Conservation (phyloP, 2,329 filamentous ascomycete genomes). For the Monosporascus ibericus region DNA sequence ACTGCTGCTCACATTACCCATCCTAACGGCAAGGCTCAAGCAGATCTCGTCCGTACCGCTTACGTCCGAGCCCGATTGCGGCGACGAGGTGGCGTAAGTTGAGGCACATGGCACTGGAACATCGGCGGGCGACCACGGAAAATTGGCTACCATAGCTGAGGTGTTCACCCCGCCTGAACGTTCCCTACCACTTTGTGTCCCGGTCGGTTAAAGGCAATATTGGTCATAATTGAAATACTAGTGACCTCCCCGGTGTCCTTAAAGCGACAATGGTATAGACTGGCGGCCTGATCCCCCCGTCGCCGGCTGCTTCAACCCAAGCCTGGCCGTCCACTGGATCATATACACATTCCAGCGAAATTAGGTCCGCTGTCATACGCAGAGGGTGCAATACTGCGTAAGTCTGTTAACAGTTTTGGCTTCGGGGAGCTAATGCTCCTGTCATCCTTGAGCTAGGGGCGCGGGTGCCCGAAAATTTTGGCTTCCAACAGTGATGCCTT, state of each 20-base stretch:
- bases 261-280: constrained; percentile 12
- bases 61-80: constrained; percentile 12
- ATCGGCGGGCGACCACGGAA: constrained; percentile 9
- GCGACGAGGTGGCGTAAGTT: constrained; percentile 13
- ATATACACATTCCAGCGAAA: constrained; percentile 4
- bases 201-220: constrained; percentile 17
- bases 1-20: constrained; percentile 29
- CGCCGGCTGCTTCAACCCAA: constrained; percentile 7
- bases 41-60: constrained; percentile 11
- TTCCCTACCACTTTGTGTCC: constrained; percentile 4
- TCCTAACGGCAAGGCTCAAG: constrained; percentile 21
- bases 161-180: constrained; percentile 6
- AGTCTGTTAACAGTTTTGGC: constrained; percentile 11
- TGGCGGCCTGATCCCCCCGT: constrained; percentile 7
- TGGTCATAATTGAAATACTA: constrained; percentile 13
- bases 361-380: not conserved
- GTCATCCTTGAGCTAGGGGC: constrained; percentile 15
- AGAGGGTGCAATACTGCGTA: not conserved
- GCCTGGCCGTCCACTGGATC: constrained; percentile 9
- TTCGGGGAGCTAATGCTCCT: constrained; percentile 12
- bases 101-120: constrained; percentile 24
- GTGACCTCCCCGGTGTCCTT: constrained; percentile 13
- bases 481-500: not conserved
- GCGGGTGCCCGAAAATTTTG: not conserved
- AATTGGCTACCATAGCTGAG: constrained; percentile 5